Conservation (phyloP, 306 rosid species). For the Comarum palustre region DNA sequence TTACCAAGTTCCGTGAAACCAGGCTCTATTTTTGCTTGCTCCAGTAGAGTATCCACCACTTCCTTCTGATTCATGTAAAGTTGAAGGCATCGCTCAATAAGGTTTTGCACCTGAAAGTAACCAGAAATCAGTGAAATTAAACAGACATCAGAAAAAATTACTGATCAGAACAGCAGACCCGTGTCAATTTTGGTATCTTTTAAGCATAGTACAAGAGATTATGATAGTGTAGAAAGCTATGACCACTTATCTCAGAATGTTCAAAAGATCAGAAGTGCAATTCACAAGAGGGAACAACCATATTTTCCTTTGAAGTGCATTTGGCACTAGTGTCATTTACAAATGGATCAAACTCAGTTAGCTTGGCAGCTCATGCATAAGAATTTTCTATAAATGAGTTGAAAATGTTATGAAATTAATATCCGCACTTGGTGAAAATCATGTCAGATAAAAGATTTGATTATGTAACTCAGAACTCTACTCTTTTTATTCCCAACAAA, state of each 20-base stretch:
- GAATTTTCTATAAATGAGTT: background rate
- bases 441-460: background rate
- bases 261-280: background rate
- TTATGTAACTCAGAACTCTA: background rate
- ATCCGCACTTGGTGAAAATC: background rate
- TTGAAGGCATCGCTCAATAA: constrained; percentile 84
- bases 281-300: background rate
- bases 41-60: constrained; percentile 63
- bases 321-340: background rate
- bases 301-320: background rate
- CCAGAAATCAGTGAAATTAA: constrained; percentile 13
- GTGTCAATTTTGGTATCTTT: background rate
- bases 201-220: background rate
- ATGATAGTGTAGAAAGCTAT: background rate
- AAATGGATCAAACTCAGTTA: background rate
- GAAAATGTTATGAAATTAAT: background rate
- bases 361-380: background rate
- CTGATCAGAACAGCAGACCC: background rate
- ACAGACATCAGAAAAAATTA: background rate
- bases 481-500: background rate
- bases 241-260: background rate
- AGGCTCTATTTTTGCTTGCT: constrained; percentile 86
- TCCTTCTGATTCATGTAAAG: constrained; percentile 84
- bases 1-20: constrained; percentile 91
- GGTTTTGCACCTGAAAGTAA: constrained; percentile 72